Evolutionary conservation across 2,329 filamentous ascomycete genomes (phyloP).

Genomic region (Corynespora cassiicola): DNA sequence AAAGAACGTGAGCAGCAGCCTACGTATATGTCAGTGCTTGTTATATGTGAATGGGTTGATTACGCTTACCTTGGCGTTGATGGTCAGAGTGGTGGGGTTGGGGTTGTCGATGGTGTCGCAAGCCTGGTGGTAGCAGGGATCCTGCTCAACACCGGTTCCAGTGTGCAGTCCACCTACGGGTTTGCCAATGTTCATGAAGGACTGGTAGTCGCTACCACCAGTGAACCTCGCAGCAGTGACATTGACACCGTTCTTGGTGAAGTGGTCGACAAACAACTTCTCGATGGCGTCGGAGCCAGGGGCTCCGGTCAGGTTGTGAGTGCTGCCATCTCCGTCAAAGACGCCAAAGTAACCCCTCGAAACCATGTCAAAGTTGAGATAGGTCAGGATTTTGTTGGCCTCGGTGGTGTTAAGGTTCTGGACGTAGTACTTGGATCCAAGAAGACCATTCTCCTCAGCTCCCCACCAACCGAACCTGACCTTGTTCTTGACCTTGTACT

Average conservation of each 20-base stretch:
- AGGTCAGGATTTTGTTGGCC: conserved; percentile 46
- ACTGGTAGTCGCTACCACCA: conserved; percentile 49
- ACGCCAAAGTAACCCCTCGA: conserved; percentile 47
- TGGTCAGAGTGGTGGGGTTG: conserved; percentile 40
- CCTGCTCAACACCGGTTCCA: conserved; percentile 47
- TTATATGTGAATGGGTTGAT: neutral
- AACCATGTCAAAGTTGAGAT: conserved; percentile 54
- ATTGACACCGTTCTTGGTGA: conserved; percentile 41
- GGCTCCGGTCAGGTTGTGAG: conserved; percentile 39
- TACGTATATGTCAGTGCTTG: conserved; percentile 6
- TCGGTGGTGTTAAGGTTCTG: conserved; percentile 37
- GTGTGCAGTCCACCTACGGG: conserved; percentile 49
- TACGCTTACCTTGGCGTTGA: conserved; percentile 45
- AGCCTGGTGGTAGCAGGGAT: conserved; percentile 48
- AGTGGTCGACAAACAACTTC: conserved; percentile 45
- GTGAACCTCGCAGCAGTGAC: conserved; percentile 46
- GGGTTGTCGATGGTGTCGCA: conserved; percentile 49
- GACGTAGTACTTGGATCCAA: conserved; percentile 48
- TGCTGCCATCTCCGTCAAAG: conserved; percentile 47
- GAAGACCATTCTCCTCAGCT: conserved; percentile 48
- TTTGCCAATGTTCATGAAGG: conserved; percentile 49
- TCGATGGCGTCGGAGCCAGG: conserved; percentile 43
- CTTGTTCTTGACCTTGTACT: conserved; percentile 48
- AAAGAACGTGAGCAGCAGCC: conserved; percentile 44
- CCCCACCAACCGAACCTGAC: conserved; percentile 51